These are phyloP conservation scores for Rhododendron mucronatum DNA, from an alignment of 148 eudicot species.

Conservation along the genomic window DNA sequence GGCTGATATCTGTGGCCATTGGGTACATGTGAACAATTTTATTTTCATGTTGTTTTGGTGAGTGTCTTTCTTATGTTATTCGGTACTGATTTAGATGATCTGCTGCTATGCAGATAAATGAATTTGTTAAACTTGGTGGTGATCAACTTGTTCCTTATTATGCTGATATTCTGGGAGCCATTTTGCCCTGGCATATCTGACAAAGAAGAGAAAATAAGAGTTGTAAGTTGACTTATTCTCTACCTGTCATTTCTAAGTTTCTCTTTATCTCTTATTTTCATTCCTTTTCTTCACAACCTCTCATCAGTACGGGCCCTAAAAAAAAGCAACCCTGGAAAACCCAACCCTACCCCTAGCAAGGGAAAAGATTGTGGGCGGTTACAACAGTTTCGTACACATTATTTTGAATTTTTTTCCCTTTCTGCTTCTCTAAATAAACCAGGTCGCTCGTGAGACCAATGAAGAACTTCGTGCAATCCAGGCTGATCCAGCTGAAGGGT, in stretches of 20 bases:
- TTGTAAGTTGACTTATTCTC: slow-evolving; percentile 46
- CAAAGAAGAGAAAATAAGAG: slow-evolving; percentile 94
- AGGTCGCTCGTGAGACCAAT: slow-evolving; percentile 98
- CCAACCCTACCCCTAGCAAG: background rate
- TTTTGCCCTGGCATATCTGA: slow-evolving; percentile 97
- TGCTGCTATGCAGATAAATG: slow-evolving; percentile 67
- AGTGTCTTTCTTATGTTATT: background rate
- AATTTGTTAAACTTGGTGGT: slow-evolving; percentile 95
- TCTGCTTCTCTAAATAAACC: slow-evolving; percentile 8
- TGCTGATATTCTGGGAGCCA: slow-evolving; percentile 93
- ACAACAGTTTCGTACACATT: background rate
- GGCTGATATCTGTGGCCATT: slow-evolving; percentile 1
- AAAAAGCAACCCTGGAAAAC: background rate
- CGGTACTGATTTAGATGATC: slow-evolving; percentile 2
- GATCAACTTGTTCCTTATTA: slow-evolving; percentile 92
- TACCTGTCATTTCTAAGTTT: background rate
- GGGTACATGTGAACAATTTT: background rate
- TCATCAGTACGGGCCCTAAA: background rate
- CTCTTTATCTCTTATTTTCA: background rate
- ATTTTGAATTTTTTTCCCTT: background rate
- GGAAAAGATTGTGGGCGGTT: background rate
- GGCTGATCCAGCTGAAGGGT: slow-evolving; percentile 82
- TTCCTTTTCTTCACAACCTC: background rate
- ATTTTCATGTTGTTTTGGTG: background rate
- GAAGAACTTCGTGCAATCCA: slow-evolving; percentile 79